These are phyloP conservation scores for Hippophae rhamnoides DNA, from an alignment of 306 rosid genomes.

Conservation along the genomic window DNA sequence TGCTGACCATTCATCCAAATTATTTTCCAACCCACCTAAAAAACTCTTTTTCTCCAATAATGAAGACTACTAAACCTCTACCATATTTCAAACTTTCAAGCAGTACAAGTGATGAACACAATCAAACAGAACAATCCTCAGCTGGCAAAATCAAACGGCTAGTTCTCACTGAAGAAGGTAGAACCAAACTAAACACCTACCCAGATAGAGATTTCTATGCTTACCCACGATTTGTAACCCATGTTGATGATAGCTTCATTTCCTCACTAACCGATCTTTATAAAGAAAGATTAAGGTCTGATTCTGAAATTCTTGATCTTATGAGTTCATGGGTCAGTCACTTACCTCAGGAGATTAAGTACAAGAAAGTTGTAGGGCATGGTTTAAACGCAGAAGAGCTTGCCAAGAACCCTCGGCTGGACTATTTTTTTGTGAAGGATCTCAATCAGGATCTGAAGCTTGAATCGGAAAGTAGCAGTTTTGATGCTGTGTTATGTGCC, in stretches of 20 bases:
- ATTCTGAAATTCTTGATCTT: constrained; percentile 51
- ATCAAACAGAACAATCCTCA: constrained; percentile 28
- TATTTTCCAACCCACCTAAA: no score
- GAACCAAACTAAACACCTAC: constrained; percentile 48
- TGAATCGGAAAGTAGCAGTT: constrained; percentile 39
- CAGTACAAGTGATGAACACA: constrained; percentile 31
- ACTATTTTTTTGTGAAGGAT: constrained; percentile 68
- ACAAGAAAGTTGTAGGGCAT: constrained; percentile 66
- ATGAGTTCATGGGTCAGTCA: constrained; percentile 96
- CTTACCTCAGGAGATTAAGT: constrained; percentile 51
- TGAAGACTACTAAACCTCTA: no score
- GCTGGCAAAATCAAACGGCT: constrained; percentile 52
- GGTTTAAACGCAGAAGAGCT: constrained; percentile 82
- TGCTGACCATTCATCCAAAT: no score
- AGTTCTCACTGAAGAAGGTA: constrained; percentile 49
- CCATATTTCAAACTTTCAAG: constrained; percentile 14
- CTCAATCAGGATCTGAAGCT: constrained; percentile 61
- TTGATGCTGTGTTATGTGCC: constrained; percentile 75
- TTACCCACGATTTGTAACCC: constrained; percentile 69
- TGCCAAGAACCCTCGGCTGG: constrained; percentile 54
- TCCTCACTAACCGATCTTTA: constrained; percentile 54
- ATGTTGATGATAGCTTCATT: constrained; percentile 66
- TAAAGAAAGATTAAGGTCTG: constrained; percentile 47
- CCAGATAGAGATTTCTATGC: constrained; percentile 67
- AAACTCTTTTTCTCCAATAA: no score